phyloP scores from a whole-genome alignment of 805 yeast genomes.

The Starmerella cellae region DNA sequence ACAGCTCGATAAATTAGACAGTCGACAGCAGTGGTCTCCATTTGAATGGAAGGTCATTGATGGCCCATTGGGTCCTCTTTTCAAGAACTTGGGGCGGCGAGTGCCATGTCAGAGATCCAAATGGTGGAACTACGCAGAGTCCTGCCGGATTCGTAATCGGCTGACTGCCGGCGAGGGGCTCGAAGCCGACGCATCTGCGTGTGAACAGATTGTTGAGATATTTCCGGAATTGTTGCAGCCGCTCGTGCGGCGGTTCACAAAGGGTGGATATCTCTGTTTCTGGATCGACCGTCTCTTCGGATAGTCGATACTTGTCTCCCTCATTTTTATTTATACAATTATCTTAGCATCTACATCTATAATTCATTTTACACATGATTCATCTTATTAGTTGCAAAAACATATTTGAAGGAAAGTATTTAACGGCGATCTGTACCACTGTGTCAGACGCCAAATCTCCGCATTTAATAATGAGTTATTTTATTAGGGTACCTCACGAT shows the following conservation, averaged over 20 bases:
- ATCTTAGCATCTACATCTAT: not conserved
- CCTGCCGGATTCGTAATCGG: slow-evolving; percentile 65
- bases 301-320: not conserved
- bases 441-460: no score
- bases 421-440: no score
- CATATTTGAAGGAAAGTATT: no score
- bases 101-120: slow-evolving; percentile 71
- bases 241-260: slow-evolving; percentile 1
- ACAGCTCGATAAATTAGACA: slow-evolving; percentile 49
- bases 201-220: slow-evolving; percentile 12
- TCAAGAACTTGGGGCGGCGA: slow-evolving; percentile 55
- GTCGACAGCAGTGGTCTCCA: slow-evolving; percentile 74
- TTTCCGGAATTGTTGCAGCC: slow-evolving; percentile 16
- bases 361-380: not conserved
- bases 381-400: no score
- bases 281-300: slow-evolving; percentile 44
- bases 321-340: no score
- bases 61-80: slow-evolving; percentile 86
- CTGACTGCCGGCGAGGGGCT: slow-evolving; percentile 76
- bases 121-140: slow-evolving; percentile 85
- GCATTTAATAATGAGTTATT: no score
- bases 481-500: no score
- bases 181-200: slow-evolving; percentile 32
- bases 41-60: slow-evolving; percentile 83
- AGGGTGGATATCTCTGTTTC: slow-evolving; percentile 40